Percentiles rank a stretch among this genome's conserved stretches.
Evolutionary conservation across 352 stramenopile species (phyloP).

Genomic region (Albugo candida): DNA sequence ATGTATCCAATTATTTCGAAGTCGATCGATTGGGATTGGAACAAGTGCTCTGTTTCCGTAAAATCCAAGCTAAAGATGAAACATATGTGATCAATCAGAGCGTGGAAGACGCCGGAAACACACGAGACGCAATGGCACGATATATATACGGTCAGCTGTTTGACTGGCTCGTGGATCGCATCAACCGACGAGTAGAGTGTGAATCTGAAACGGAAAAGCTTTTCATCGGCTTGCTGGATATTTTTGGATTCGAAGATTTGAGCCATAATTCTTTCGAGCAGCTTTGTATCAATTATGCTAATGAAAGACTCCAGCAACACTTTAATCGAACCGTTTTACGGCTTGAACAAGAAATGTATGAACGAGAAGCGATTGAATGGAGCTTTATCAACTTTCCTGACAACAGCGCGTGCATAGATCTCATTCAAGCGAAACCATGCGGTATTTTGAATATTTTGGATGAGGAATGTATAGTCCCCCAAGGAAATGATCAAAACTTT

Average conservation of each 20-base stretch:
- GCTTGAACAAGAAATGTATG: constrained; percentile 77
- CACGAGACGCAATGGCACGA: constrained; percentile 85
- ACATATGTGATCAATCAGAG: constrained; percentile 58
- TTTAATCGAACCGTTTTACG: constrained; percentile 81
- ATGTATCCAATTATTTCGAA: constrained; percentile 78
- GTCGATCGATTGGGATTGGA: constrained; percentile 76
- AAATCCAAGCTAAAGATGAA: constrained; percentile 88
- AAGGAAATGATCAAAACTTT: constrained; percentile 76
- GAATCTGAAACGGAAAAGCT: constrained; percentile 18
- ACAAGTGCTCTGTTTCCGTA: constrained; percentile 77
- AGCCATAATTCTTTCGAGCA: constrained; percentile 90
- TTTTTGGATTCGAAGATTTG: constrained; percentile 78
- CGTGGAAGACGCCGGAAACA: constrained; percentile 69
- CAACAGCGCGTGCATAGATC: constrained; percentile 77
- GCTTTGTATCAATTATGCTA: constrained; percentile 88
- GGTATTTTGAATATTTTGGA: constrained; percentile 73
- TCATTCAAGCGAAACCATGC: constrained; percentile 74
- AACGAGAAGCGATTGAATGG: constrained; percentile 73
- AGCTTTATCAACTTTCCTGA: constrained; percentile 82
- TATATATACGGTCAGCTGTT: constrained; percentile 92
- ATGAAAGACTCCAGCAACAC: constrained; percentile 85
- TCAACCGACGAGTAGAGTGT: constrained; percentile 70
- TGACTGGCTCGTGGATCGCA: constrained; percentile 70
- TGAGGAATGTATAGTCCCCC: constrained; percentile 80
- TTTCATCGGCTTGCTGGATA: constrained; percentile 73